These are phyloP conservation scores for Nemania sp. DNA, from an alignment of 2,329 filamentous ascomycete species.

Conservation along the genomic window DNA sequence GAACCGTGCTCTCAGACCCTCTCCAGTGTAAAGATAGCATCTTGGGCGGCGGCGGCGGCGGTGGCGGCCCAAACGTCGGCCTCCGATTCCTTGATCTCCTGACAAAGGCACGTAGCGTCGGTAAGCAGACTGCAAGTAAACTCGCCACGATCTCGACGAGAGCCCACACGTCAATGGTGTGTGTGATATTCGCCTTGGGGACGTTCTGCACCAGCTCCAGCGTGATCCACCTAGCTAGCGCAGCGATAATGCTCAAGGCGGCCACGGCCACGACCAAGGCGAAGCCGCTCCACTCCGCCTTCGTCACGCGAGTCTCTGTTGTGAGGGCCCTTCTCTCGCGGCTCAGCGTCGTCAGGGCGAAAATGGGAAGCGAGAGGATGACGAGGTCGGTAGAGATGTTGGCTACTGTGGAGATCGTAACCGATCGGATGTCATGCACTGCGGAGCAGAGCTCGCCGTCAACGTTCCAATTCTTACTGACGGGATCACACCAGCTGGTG, in stretches of 20 bases:
- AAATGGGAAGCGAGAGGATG: slow-evolving; percentile 41
- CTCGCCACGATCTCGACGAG: slow-evolving; percentile 46
- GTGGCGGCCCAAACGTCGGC: slow-evolving; percentile 4
- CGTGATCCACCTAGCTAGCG: slow-evolving; percentile 42
- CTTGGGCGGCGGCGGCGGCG: slow-evolving; percentile 4
- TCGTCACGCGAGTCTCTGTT: slow-evolving; percentile 32
- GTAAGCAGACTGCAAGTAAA: slow-evolving; percentile 43
- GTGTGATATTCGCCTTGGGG: slow-evolving; percentile 44
- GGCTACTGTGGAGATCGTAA: slow-evolving; percentile 42
- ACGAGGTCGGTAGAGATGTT: slow-evolving; percentile 44
- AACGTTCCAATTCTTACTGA: slow-evolving; percentile 42
- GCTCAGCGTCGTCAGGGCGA: slow-evolving; percentile 34
- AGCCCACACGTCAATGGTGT: slow-evolving; percentile 46
- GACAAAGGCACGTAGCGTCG: slow-evolving; percentile 42
- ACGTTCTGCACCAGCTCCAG: slow-evolving; percentile 40
- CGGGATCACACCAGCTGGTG: slow-evolving; percentile 40
- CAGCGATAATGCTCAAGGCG: slow-evolving; percentile 43
- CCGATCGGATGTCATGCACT: slow-evolving; percentile 43
- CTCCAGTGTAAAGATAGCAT: slow-evolving; percentile 25
- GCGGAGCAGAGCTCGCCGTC: slow-evolving; percentile 42
- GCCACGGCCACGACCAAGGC: slow-evolving; percentile 43
- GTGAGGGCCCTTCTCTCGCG: slow-evolving; percentile 36
- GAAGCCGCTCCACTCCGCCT: slow-evolving; percentile 43
- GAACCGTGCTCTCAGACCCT: slow-evolving; percentile 15
- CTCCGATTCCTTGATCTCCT: slow-evolving; percentile 34